These are phyloP conservation scores for Hericium rajendrae DNA, from an alignment of 768 basidiomycete genomes.

Conservation along the genomic window DNA sequence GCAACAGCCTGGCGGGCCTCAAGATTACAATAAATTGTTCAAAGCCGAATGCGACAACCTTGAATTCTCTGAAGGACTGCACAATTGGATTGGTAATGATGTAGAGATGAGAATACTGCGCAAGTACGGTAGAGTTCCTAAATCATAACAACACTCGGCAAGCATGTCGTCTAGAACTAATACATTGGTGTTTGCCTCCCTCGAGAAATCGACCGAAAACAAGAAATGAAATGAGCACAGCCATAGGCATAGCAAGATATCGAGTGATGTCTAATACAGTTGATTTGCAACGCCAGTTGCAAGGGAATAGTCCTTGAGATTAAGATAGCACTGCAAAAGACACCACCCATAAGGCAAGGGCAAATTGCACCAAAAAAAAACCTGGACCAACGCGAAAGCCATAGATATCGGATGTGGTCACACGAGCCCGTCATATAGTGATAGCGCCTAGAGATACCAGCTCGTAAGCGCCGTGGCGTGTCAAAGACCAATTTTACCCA, in stretches of 20 bases:
- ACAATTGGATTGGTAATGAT: slow-evolving; percentile 74
- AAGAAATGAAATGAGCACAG: not conserved
- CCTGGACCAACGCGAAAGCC: too few species aligned
- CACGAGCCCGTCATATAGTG: slow-evolving; percentile 90
- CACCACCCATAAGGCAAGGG: too few species aligned
- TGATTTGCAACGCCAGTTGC: not conserved
- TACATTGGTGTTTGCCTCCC: not conserved
- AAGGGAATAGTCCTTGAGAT: too few species aligned
- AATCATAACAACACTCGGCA: slow-evolving; percentile 5
- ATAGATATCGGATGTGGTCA: slow-evolving; percentile 19
- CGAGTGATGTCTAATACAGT: not conserved
- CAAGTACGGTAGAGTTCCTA: slow-evolving; percentile 59
- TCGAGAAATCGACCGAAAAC: slow-evolving; percentile 2
- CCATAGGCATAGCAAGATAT: not conserved
- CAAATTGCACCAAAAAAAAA: too few species aligned
- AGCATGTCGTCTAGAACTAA: not conserved
- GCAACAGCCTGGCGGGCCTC: slow-evolving; percentile 44
- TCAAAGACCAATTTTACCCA: slow-evolving; percentile 22
- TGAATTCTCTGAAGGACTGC: slow-evolving; percentile 80
- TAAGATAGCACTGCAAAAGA: too few species aligned
- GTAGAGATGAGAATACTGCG: slow-evolving; percentile 71
- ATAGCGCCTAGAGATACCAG: slow-evolving; percentile 59
- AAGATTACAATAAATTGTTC: slow-evolving; percentile 86
- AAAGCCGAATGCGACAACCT: slow-evolving; percentile 89
- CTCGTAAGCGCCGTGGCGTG: not conserved